Base-by-base conservation (phyloP, 495 filamentous ascomycete genomes). In the Recurvomyces mirabilis region DNA sequence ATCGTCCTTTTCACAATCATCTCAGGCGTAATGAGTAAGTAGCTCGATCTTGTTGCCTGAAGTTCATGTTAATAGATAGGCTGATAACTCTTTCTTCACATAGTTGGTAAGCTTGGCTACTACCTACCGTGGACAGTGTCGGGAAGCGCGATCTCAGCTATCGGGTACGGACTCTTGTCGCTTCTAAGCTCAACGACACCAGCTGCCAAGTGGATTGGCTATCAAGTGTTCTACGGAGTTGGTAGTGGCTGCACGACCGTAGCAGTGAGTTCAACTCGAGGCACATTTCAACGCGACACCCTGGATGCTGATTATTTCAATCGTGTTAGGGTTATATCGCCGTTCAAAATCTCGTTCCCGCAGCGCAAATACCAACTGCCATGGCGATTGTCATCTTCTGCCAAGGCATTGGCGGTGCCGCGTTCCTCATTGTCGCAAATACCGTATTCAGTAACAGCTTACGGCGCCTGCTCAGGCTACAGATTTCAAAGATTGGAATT, bases 171-270 rank as follows among this genome's bases (percentile, higher is more conserved):
- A 2, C 56, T 80, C 24, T 48, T 74, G 15, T 68, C 69, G 58
- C 53, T 74, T 75, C 62, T 72, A 6, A 56, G 58, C 4, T 65
- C 67, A 1, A 32, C 48, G 3, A 75, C 71, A 11, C 38, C 59
- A 4, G 47, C 56, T 1, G 64, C 59, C 18, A 57, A 69, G 60
- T 78, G 74, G 72, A 60, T 77, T 22, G 74, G 75, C 11, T 80
- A 76, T 49, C 74, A 79, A 51, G 68, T 78, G 22, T 54, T 82
- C 5, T 61, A 64, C 5, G 75, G 76, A 11, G 48, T 63, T 13
- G 70, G 70, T n/a, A 37, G 49, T 26, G 51, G 51, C 30, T 23
- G 32, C 26, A 41, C 31, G 33, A 38, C 44, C 39, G 40, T 37
- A 51, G 46, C 24, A 33, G 55, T 53, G 31, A 56, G 53, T 54